Percentiles rank a stretch among this genome's conserved stretches.
Evolutionary conservation across 2,329 filamentous ascomycete genomes (phyloP).

Genomic region (Cercospora sojina): DNA sequence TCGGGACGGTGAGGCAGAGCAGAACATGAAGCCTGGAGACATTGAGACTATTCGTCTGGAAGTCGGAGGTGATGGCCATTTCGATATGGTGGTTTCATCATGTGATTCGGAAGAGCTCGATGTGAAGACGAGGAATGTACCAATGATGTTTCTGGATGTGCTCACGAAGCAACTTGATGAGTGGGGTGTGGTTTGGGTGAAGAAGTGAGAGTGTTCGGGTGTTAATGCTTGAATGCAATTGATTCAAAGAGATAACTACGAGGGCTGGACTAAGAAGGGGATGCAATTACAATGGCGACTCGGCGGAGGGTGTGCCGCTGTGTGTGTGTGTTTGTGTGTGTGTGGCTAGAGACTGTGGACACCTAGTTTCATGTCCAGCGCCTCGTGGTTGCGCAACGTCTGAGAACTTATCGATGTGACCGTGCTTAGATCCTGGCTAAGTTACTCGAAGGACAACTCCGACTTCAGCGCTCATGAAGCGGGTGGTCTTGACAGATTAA

Average conservation of each 20-base stretch:
- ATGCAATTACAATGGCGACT: neutral
- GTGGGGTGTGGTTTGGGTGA: neutral
- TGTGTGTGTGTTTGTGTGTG: too few relatives aligned
- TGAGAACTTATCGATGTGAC: neutral
- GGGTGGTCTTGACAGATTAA: neutral
- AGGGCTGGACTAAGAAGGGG: neutral
- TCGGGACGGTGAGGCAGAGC: neutral
- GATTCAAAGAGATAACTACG: neutral
- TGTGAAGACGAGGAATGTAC: neutral
- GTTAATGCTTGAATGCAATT: neutral
- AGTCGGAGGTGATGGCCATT: neutral
- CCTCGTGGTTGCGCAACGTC: neutral
- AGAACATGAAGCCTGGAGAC: neutral
- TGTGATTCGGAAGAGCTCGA: neutral
- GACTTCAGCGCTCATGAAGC: neutral
- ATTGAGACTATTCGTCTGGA: neutral
- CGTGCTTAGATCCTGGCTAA: neutral
- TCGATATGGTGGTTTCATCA: neutral
- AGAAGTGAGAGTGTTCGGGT: neutral
- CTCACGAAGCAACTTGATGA: neutral
- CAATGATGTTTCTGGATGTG: neutral
- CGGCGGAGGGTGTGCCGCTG: too few relatives aligned
- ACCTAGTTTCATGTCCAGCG: too few relatives aligned
- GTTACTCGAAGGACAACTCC: neutral
- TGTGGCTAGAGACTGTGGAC: too few relatives aligned